Evolutionary conservation across 768 basidiomycete genomes (phyloP).

Genomic region (Leccinellum rugosiceps): DNA sequence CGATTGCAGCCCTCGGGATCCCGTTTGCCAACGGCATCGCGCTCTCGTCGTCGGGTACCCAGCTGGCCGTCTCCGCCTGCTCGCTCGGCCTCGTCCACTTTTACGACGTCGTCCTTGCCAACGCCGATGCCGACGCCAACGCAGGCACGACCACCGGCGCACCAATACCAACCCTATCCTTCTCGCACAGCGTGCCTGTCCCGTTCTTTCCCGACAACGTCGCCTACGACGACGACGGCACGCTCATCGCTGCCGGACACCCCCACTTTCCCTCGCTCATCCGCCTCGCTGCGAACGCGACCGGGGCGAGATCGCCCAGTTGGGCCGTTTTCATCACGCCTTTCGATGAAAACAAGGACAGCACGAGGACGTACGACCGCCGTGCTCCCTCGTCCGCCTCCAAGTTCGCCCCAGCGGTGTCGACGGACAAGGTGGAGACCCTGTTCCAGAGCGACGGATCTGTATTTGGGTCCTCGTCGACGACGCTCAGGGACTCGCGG

Average conservation of each 20-base stretch:
- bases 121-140: too few species aligned
- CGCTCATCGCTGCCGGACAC: slow-evolving; percentile 62
- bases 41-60: slow-evolving; percentile 45
- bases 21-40: slow-evolving; percentile 72
- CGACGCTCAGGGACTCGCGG: slow-evolving; percentile 48
- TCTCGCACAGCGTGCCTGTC: slow-evolving; percentile 38
- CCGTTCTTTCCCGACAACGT: slow-evolving; percentile 68
- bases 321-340: slow-evolving; percentile 53
- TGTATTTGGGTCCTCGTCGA: slow-evolving; percentile 52
- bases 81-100: slow-evolving; percentile 45
- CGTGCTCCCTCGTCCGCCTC: slow-evolving; percentile 49
- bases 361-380: slow-evolving; percentile 33
- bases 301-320: slow-evolving; percentile 44
- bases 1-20: slow-evolving; percentile 44
- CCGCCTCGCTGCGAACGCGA: slow-evolving; percentile 43
- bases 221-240: slow-evolving; percentile 44
- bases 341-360: background rate
- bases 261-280: slow-evolving; percentile 56
- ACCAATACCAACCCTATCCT: slow-evolving; percentile 43
- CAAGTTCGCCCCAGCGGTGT: slow-evolving; percentile 36
- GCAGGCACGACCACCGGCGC: slow-evolving; percentile 31
- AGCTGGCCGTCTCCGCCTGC: slow-evolving; percentile 58
- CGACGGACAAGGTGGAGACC: slow-evolving; percentile 48
- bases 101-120: too few species aligned
- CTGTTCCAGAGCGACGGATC: slow-evolving; percentile 76